phyloP scores from a whole-genome alignment of 768 basidiomycete species.

The Boletus bicolor region DNA sequence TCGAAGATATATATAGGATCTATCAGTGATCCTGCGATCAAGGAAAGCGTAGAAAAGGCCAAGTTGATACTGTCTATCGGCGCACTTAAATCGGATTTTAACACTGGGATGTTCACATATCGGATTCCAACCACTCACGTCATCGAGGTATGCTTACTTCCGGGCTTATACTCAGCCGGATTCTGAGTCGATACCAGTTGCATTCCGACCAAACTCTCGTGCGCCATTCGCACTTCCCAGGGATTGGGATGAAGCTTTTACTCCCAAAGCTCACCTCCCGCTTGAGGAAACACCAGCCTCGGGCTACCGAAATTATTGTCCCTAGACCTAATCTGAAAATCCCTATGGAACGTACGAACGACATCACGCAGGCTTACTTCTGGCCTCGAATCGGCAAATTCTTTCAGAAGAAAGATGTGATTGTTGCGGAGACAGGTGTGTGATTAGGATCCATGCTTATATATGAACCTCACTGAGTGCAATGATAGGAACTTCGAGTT shows the following conservation, averaged over 20 bases:
- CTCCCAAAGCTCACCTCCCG: constrained; percentile 66
- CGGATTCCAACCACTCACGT: constrained; percentile 55
- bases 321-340: constrained; percentile 39
- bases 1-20: constrained; percentile 72
- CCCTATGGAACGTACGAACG: constrained; percentile 47
- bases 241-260: constrained; percentile 74
- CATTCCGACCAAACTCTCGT: constrained; percentile 73
- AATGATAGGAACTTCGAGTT: constrained; percentile 64
- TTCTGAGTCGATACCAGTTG: constrained; percentile 41
- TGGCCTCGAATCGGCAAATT: constrained; percentile 79
- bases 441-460: background rate
- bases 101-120: constrained; percentile 85
- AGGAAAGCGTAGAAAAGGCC: constrained; percentile 68
- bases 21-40: constrained; percentile 61
- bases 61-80: constrained; percentile 77
- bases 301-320: constrained; percentile 44
- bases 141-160: constrained; percentile 50
- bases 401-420: constrained; percentile 69
- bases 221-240: constrained; percentile 59
- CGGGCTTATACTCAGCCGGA: background rate
- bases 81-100: constrained; percentile 72
- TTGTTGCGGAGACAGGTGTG: constrained; percentile 83
- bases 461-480: background rate
- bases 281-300: constrained; percentile 40
- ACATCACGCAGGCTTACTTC: constrained; percentile 76